Evolutionary conservation across 495 filamentous ascomycete genomes (phyloP).

Genomic region (Penicillium antarcticum): DNA sequence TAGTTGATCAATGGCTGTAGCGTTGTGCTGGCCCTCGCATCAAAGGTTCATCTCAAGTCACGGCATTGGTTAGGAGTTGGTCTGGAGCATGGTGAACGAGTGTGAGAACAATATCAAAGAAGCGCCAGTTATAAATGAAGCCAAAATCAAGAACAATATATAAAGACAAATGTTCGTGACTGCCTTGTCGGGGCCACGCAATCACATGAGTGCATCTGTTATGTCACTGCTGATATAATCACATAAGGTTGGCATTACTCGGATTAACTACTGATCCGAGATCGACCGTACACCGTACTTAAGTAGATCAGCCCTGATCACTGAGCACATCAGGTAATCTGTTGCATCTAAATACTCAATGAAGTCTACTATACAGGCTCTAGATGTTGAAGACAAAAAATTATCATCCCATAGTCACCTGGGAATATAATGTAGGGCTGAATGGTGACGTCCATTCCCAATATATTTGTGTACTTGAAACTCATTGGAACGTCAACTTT

Average conservation of each 20-base stretch:
- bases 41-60: slow-evolving; percentile 21
- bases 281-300: too few relatives aligned
- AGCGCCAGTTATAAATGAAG: not conserved
- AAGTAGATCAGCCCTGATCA: too few relatives aligned
- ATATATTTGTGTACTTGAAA: too few relatives aligned
- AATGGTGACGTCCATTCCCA: too few relatives aligned
- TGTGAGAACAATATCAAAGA: slow-evolving; percentile 1
- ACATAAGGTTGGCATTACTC: not conserved
- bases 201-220: slow-evolving; percentile 4
- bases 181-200: slow-evolving; percentile 9
- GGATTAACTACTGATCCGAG: not conserved
- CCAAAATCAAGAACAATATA: not conserved
- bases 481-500: too few relatives aligned
- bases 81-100: slow-evolving; percentile 14
- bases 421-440: too few relatives aligned
- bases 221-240: not conserved
- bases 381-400: too few relatives aligned
- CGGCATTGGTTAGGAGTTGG: slow-evolving; percentile 14
- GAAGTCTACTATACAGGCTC: too few relatives aligned
- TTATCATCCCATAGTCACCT: too few relatives aligned
- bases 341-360: too few relatives aligned
- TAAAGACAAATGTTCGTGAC: slow-evolving; percentile 3
- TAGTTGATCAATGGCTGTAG: slow-evolving; percentile 6
- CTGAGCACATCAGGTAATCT: too few relatives aligned
- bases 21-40: slow-evolving; percentile 4